Evolutionary conservation across 768 basidiomycete genomes (phyloP), one percentile per base, ranked within the genome.

Genomic region (Cyathus striatus): DNA sequence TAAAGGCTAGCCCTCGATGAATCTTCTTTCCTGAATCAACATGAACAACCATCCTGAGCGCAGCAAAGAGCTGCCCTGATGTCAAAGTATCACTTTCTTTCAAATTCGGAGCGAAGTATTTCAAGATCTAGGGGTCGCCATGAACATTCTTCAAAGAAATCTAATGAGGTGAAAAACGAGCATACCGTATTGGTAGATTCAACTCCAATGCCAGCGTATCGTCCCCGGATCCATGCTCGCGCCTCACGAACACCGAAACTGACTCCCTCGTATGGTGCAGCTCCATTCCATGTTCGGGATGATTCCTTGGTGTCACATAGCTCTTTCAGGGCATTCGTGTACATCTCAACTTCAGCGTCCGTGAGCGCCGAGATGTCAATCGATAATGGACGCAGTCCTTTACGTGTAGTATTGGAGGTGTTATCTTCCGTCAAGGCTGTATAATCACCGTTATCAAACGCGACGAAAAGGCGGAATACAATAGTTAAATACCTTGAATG

Each of bases 11-110:
- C 5, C 68, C 66, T 34, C 79, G 65, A 46, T 90, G 85, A 2
- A 86, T 60, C 6, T 76, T 71, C 44, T 75, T 78, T 7, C 86
- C 85, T 13, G 63, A 66, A 51, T 78, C 71, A 25, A 68, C 75
- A 42, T 90, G 86, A 5, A 76, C 58, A 1, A 83, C 74, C 2
- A 90, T 75, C 30, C 88, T 64, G 17, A 88, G 63, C 0, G 75
- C 80, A 6, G 86, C 86, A 52, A 90, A 90, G 57, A 90, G 86
- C 51, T 90, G 83, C 13, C 83, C 81, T 1, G 81, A 79, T 7
- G 70, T 69, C 25, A 90, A 65, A 2, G 65, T 62, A 50, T 86
- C 83, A 6, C 65, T 62, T 6, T 66, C 70, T 0, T 62, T 66
- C 38, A 85, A 62, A 42, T 63, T 68, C 2, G 85, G 80, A 26